Evolutionary conservation across 1,139 yeast genomes (phyloP).

Genomic region (Blastobotrys apis): DNA sequence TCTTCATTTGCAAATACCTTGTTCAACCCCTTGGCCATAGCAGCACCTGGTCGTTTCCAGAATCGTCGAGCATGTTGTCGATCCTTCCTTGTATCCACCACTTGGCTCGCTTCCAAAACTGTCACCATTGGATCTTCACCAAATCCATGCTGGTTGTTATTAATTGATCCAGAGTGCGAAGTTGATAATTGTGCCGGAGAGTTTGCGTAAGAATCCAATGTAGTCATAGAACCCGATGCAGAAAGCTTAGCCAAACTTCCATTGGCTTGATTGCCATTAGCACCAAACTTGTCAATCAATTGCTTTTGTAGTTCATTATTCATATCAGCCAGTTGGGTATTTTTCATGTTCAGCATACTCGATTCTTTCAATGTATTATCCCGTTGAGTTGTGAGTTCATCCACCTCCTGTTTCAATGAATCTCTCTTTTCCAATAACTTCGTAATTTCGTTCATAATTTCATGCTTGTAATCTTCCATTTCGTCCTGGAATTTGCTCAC

Average conservation of each 20-base stretch:
- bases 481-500: slow-evolving; percentile 29
- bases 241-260: slow-evolving; percentile 2
- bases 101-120: slow-evolving; percentile 28
- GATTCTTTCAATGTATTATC: slow-evolving; percentile 34
- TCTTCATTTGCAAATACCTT: slow-evolving; percentile 34
- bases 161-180: slow-evolving; percentile 10
- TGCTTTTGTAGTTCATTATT: slow-evolving; percentile 37
- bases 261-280: not conserved
- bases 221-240: slow-evolving; percentile 10
- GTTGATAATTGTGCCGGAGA: slow-evolving; percentile 2
- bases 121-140: slow-evolving; percentile 34
- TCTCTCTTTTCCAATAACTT: slow-evolving; percentile 33
- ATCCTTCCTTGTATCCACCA: slow-evolving; percentile 24
- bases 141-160: slow-evolving; percentile 2
- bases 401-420: slow-evolving; percentile 32
- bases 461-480: slow-evolving; percentile 27
- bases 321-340: slow-evolving; percentile 37
- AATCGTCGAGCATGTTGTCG: slow-evolving; percentile 30
- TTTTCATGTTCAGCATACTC: slow-evolving; percentile 32
- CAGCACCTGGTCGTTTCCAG: slow-evolving; percentile 39
- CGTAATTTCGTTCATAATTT: slow-evolving; percentile 34
- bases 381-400: slow-evolving; percentile 27
- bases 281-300: slow-evolving; percentile 35
- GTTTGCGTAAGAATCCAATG: slow-evolving; percentile 6
- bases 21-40: slow-evolving; percentile 38